phyloP scores from a whole-genome alignment of 345 rosid species.

The Capsella bursapastoris region DNA sequence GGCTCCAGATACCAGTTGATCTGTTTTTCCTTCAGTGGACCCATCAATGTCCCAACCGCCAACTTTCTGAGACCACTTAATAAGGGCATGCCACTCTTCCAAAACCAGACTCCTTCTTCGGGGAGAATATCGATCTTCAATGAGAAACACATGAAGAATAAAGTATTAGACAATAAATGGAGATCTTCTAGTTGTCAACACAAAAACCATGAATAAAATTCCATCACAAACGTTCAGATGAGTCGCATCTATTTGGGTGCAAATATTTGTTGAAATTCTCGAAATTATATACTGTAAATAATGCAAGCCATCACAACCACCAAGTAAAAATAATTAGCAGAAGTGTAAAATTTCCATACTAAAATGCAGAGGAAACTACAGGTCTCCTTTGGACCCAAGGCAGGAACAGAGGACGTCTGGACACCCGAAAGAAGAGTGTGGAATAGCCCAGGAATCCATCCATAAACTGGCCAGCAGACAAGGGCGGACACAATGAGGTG shows the following conservation, averaged over 20 bases:
- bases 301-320: constrained; percentile 23
- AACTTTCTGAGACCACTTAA: constrained; percentile 84
- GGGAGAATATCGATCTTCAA: constrained; percentile 89
- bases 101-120: constrained; percentile 88
- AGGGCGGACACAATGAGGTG: constrained; percentile 93
- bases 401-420: constrained; percentile 68
- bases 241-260: constrained; percentile 13
- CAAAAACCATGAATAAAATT: constrained; percentile 25
- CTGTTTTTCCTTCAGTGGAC: constrained; percentile 81
- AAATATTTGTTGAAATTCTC: constrained; percentile 9
- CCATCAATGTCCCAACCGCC: constrained; percentile 84
- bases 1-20: constrained; percentile 88
- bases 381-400: constrained; percentile 95
- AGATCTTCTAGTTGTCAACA: constrained; percentile 17
- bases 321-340: constrained; percentile 28
- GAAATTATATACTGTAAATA: neutral
- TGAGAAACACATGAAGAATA: constrained; percentile 43
- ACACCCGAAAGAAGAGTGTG: constrained; percentile 78
- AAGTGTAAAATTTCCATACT: constrained; percentile 58
- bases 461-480: constrained; percentile 92
- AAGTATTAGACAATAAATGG: constrained; percentile 19
- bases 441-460: constrained; percentile 97
- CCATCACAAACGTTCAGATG: constrained; percentile 16
- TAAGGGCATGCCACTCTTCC: constrained; percentile 93
- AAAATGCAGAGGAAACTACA: constrained; percentile 92